Evolutionary conservation across 1,284 basidiomycete species (phyloP).

Genomic region (Puccinia novopanici): DNA sequence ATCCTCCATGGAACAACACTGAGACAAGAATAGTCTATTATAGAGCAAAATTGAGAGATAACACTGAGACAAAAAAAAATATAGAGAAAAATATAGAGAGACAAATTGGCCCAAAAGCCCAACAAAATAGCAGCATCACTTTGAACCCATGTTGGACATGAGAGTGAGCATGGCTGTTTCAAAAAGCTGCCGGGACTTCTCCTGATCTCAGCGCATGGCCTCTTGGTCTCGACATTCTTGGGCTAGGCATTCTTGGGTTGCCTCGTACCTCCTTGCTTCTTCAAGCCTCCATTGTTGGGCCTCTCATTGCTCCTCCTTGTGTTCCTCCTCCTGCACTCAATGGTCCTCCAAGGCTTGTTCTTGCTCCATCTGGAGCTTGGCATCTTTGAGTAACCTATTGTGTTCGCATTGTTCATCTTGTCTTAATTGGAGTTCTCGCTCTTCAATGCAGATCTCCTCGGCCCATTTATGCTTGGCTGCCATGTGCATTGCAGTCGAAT

Average conservation of each 20-base stretch:
- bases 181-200: not conserved
- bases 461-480: no score
- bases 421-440: no score
- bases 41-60: no score
- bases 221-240: not conserved
- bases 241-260: not conserved
- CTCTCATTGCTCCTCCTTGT: not conserved
- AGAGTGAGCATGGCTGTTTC: not conserved
- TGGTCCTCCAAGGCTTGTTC: not conserved
- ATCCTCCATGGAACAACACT: no score
- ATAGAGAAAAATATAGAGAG: no score
- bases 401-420: not conserved
- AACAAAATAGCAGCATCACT: no score
- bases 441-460: no score
- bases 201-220: not conserved
- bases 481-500: no score
- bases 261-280: not conserved
- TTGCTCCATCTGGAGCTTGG: not conserved
- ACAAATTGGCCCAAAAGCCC: no score
- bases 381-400: not conserved
- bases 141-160: no score
- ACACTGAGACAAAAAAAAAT: no score
- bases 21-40: no score
- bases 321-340: not conserved
- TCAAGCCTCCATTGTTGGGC: not conserved